Evolutionary conservation across 495 filamentous ascomycete species (phyloP), one percentile per base, ranked within the genome.

Genomic region (Penicillium bovifimosum): DNA sequence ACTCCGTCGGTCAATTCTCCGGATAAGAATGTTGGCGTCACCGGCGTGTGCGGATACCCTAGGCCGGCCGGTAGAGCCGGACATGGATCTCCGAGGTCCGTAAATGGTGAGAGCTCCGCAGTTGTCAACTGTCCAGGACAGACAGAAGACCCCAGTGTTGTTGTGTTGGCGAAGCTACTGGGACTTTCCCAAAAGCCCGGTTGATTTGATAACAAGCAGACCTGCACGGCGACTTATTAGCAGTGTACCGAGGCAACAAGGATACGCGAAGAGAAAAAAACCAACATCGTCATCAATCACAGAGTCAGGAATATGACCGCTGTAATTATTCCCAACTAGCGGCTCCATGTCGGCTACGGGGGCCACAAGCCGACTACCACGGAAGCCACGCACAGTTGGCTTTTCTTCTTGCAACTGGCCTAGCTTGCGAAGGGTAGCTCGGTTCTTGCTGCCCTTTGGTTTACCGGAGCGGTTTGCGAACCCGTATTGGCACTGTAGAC

Each of bases 361-460:
- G 38, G 56, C 52, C 8, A 45, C 60, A 14, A 60, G 48, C 8
- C 56, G 60, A 50, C 46, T 58, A 13, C 42, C 47, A 44, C 60
- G 62, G 29, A 56, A 59, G 7, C 58, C 58, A 11, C 60, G 60
- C 35, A 59, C 57, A 1, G 60, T 39, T 11, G 60, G 46, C 42
- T 69, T 68, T 1, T 63, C 62, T 36, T 71, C 66, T 41, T 71
- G 69, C 16, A 76, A 57, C 45, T 73, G 68, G 6, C 71, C 73
- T 18, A 76, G 34, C 36, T 74, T 74, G 53, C 68, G 63, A 11
- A 76, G 52, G 8, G 73, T 76, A 1, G 73, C 68, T 41, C 71
- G 63, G 48, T 76, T 76, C 45, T 76, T 76, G 53, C 71, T 76
- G 7, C 73, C 73, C 50, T 76, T 76, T 14, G 73, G 73, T 50